A percentile compares a stretch with the other conserved stretches of the same genome.
These are phyloP conservation scores for Thalassiosira exigua DNA, from an alignment of 352 stramenopile species.

Conservation along the genomic window DNA sequence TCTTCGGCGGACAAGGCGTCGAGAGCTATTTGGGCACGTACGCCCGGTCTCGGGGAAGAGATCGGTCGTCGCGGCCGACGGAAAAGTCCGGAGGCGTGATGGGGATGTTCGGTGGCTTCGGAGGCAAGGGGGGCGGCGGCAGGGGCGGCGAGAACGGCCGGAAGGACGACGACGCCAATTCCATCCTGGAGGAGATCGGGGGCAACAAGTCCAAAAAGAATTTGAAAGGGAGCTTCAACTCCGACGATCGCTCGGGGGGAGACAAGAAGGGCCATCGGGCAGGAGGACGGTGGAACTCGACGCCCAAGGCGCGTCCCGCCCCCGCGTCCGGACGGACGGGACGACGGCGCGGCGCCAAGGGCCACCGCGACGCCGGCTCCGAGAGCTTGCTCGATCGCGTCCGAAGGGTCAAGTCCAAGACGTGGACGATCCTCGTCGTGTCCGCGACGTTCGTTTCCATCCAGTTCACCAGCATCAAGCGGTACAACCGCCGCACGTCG, in stretches of 20 bases:
- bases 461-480: slow-evolving; percentile 38
- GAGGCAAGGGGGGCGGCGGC: no score
- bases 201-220: no score
- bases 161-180: slow-evolving; percentile 14
- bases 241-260: no score
- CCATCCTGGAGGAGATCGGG: slow-evolving; percentile 49
- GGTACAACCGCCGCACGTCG: slow-evolving; percentile 15
- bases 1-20: slow-evolving; percentile 25
- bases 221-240: no score
- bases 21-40: slow-evolving; percentile 26
- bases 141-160: not conserved
- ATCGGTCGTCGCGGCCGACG: no score
- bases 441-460: slow-evolving; percentile 29
- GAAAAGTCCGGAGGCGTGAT: not conserved
- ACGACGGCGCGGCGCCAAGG: not conserved
- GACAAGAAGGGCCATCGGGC: no score
- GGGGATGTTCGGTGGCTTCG: not conserved
- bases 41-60: no score
- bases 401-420: slow-evolving; percentile 1
- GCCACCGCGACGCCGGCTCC: not conserved
- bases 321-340: no score
- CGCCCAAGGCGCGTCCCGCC: no score
- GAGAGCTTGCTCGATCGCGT: no score
- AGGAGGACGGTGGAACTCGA: no score
- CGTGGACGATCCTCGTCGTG: not conserved